These are phyloP conservation scores for Fragilaria crotonensis DNA, from an alignment of 108 stramenopile species.

Conservation along the genomic window DNA sequence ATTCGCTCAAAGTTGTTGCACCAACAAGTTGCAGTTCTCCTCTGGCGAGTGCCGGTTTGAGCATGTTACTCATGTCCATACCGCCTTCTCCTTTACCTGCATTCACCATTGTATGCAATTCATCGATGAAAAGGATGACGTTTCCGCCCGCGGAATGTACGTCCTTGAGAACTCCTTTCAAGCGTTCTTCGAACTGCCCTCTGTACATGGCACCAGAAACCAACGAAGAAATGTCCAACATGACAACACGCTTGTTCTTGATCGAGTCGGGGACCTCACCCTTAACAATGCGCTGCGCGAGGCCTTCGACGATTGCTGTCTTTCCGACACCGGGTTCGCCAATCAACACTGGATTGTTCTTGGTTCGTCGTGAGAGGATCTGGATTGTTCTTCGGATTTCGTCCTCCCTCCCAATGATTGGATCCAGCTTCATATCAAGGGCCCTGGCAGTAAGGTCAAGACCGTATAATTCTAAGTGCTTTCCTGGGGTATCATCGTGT, in stretches of 20 bases:
- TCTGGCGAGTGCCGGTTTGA: conserved; percentile 91
- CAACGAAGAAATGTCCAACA: conserved; percentile 82
- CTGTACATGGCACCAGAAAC: conserved; percentile 91
- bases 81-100: conserved; percentile 54
- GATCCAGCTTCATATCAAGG: too few relatives aligned
- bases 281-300: conserved; percentile 64
- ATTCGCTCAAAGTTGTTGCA: conserved; percentile 95
- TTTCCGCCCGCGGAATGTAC: conserved; percentile 69
- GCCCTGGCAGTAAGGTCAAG: too few relatives aligned
- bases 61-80: conserved; percentile 81
- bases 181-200: conserved; percentile 95
- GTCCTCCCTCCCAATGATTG: conserved; percentile 95
- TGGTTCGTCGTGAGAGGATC: conserved; percentile 87
- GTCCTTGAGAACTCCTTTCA: conserved; percentile 87
- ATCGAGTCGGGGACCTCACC: conserved; percentile 70
- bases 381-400: conserved; percentile 90
- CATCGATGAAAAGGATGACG: conserved; percentile 94
- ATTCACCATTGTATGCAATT: conserved; percentile 92
- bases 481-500: too few relatives aligned
- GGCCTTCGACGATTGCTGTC: conserved; percentile 77
- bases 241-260: conserved; percentile 70
- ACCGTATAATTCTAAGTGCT: conserved; percentile 49
- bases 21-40: conserved; percentile 94
- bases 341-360: conserved; percentile 94
- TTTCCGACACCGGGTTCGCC: conserved; percentile 57